Evolutionary conservation across 1,284 basidiomycete genomes (phyloP).

Genomic region (Kalmanozyma brasiliensis): DNA sequence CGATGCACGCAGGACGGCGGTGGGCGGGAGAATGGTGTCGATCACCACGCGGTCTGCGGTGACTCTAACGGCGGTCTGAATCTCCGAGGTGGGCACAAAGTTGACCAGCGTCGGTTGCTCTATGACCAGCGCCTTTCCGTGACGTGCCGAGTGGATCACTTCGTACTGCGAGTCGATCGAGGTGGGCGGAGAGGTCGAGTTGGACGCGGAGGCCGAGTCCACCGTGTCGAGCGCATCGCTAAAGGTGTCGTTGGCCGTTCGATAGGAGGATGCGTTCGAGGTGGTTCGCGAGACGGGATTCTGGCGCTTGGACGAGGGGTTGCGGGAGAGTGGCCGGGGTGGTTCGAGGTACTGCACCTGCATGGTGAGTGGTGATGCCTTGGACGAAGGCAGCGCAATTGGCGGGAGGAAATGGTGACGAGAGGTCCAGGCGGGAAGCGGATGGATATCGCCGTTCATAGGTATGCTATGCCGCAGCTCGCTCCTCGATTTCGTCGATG

Average conservation of each 20-base stretch:
- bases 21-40: slow-evolving; percentile 55
- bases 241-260: slow-evolving; percentile 4
- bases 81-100: slow-evolving; percentile 51
- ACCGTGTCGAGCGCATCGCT: background rate
- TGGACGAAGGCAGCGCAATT: no score
- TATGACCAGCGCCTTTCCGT: slow-evolving; percentile 28
- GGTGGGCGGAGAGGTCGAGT: slow-evolving; percentile 5
- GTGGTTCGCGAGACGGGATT: slow-evolving; percentile 1
- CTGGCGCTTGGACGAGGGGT: background rate
- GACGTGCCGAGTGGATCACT: background rate
- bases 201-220: background rate
- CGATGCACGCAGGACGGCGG: slow-evolving; percentile 9
- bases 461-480: no score
- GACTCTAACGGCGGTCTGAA: slow-evolving; percentile 52
- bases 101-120: slow-evolving; percentile 36
- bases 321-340: background rate
- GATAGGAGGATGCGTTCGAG: slow-evolving; percentile 7
- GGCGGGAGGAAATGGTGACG: no score
- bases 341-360: background rate
- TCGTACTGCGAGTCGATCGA: slow-evolving; percentile 11
- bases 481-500: no score
- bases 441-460: no score
- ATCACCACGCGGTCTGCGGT: slow-evolving; percentile 48
- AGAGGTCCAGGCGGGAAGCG: no score
- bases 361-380: no score